Evolutionary conservation across 148 eudicot genomes (phyloP).

Genomic region (Vaccinium corymbosum): DNA sequence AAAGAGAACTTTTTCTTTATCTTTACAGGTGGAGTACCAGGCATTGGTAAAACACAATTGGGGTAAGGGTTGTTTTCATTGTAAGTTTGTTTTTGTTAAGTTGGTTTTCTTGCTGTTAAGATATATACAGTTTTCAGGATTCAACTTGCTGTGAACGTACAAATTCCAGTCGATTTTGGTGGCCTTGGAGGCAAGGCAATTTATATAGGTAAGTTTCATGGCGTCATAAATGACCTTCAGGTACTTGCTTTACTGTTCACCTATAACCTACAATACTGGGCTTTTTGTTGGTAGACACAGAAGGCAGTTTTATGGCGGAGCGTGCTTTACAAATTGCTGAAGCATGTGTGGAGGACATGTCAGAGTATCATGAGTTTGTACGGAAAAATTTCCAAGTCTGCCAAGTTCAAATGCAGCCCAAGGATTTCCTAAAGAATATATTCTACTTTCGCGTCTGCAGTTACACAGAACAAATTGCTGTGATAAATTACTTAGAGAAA

Average conservation of each 20-base stretch:
- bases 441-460: constrained; percentile 83
- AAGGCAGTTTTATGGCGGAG: constrained; percentile 98
- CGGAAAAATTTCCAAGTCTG: constrained; percentile 35
- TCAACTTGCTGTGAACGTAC: constrained; percentile 92
- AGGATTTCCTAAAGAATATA: constrained; percentile 73
- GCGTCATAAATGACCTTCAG: constrained; percentile 8
- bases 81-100: neutral
- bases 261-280: constrained; percentile 3
- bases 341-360: constrained; percentile 74
- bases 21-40: constrained; percentile 80
- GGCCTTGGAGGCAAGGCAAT: constrained; percentile 90
- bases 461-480: constrained; percentile 87
- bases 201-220: constrained; percentile 60
- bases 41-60: constrained; percentile 95
- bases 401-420: constrained; percentile 44
- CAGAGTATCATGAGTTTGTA: constrained; percentile 35
- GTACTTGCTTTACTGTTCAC: neutral
- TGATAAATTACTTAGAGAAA: constrained; percentile 78
- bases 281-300: constrained; percentile 58
- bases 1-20: constrained; percentile 16
- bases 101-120: constrained; percentile 17
- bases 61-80: constrained; percentile 46
- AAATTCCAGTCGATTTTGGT: constrained; percentile 74
- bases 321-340: constrained; percentile 92
- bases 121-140: constrained; percentile 49